Evolutionary conservation across 352 stramenopile genomes (phyloP), one percentile per base, ranked within the genome.

Genomic region (Globisporangium paddicum): DNA sequence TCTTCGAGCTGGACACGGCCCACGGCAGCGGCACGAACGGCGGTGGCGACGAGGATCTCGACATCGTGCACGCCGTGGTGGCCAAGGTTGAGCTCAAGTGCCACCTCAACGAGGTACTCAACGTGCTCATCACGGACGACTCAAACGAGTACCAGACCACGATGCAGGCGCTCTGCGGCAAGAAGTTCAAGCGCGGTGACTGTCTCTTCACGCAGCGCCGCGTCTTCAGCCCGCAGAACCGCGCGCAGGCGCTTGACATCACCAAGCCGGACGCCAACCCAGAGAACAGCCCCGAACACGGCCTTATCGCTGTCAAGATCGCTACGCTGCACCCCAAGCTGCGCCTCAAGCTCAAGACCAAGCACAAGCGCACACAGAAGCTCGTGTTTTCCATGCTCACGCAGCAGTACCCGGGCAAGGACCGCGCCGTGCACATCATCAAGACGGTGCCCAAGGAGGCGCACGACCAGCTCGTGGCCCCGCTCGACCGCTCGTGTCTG

Each of bases 41-140:
- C 34, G 72, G 77, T 26, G 28, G 59, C 0, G 57, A 72, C 42
- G 68, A 79, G 41, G 72, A 81, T 35, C 26, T 64, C n/a, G 70
- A 79, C 35, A 62, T 89, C 49, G 58, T 79, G 13, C 69, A 89
- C 45, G 75, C 73, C 0, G 42, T 80, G 1, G 65, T 82, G 34
- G 75, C 75, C 50, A 84, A 81, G 49, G 76, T 67, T 0, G 73
- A 81, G 64, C 62, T 89, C 18, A 63, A 58, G 0, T 87, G 73
- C 56, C 77, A 87, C 58, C 46, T 89, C 49, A 87, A 89, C 42
- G 79, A 89, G 28, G 73, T 80, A 21, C 56, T 87, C 35, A 87
- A 74, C 49, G 75, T 87, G 47, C 42, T 88, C 35, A 45, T 82
- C 13, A 67, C 80, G 35, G 66, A 67, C 26, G 64, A 86, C 18